Evolutionary conservation across 768 basidiomycete species (phyloP).

Genomic region (Lactarius trivialis): DNA sequence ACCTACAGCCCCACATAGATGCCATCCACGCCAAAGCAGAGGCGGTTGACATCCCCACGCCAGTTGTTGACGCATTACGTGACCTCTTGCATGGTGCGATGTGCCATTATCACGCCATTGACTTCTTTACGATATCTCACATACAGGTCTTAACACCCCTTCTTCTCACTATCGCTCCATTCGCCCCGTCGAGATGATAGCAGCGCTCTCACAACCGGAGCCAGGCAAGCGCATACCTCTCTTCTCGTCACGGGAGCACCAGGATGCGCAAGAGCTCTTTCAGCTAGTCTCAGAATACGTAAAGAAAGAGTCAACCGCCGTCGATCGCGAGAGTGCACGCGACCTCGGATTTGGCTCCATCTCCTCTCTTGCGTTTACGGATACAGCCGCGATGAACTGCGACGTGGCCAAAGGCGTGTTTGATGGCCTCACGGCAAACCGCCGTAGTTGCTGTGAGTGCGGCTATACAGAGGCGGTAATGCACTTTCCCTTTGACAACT

Average conservation of each 20-base stretch:
- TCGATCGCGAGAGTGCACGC: constrained; percentile 63
- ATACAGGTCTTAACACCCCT: constrained; percentile 59
- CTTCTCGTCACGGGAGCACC: constrained; percentile 87
- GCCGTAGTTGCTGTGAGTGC: constrained; percentile 81
- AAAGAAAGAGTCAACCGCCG: constrained; percentile 71
- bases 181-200: constrained; percentile 66
- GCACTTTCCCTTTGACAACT: constrained; percentile 84
- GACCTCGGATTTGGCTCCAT: constrained; percentile 68
- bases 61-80: constrained; percentile 76
- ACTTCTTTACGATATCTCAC: background rate
- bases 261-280: constrained; percentile 98
- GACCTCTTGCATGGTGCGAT: constrained; percentile 57
- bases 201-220: constrained; percentile 53
- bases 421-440: constrained; percentile 85
- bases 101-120: constrained; percentile 20
- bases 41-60: constrained; percentile 73
- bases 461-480: constrained; percentile 93
- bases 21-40: constrained; percentile 71
- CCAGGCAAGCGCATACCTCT: constrained; percentile 53
- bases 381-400: constrained; percentile 22
- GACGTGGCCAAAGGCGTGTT: constrained; percentile 66
- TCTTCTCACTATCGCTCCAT: constrained; percentile 51
- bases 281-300: constrained; percentile 86
- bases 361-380: constrained; percentile 24
- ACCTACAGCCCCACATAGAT: constrained; percentile 76